A percentile compares a stretch with the other conserved stretches of the same genome.
Conservation (phyloP, 345 rosid species). For the Populus nigra region DNA sequence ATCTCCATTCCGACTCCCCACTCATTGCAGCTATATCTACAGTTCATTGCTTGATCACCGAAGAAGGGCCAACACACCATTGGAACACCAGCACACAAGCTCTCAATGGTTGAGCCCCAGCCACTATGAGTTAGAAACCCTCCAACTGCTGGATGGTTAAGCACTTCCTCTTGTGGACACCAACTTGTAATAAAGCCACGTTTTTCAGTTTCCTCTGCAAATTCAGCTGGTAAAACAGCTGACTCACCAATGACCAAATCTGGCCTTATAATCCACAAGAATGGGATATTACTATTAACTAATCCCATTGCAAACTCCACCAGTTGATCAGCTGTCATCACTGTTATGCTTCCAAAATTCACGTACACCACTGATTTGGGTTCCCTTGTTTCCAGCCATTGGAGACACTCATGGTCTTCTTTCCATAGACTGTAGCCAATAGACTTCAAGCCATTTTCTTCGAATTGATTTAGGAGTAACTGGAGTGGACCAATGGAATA, state of each 20-base stretch:
- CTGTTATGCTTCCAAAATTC: conserved; percentile 2
- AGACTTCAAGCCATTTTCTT: not conserved
- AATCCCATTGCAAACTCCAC: conserved; percentile 6
- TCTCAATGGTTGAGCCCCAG: not conserved
- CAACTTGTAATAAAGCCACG: not conserved
- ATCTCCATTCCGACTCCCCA: conserved; percentile 8
- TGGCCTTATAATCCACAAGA: conserved; percentile 6
- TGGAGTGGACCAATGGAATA: not conserved
- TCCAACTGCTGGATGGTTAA: not conserved
- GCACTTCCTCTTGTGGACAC: conserved; percentile 2
- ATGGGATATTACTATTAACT: not conserved
- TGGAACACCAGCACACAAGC: not conserved
- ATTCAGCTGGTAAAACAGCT: not conserved
- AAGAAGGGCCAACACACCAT: conserved; percentile 1
- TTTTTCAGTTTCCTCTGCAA: not conserved
- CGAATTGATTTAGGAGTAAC: not conserved
- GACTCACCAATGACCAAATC: not conserved
- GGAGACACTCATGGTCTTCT: conserved; percentile 1
- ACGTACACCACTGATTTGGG: not conserved
- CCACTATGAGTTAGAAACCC: not conserved
- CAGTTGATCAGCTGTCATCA: not conserved
- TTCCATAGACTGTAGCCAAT: conserved; percentile 7
- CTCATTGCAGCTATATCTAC: not conserved
- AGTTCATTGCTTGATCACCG: not conserved
- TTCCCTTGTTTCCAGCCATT: not conserved